Conservation (phyloP, 352 stramenopile genomes). For the Pythium utonaiense region DNA sequence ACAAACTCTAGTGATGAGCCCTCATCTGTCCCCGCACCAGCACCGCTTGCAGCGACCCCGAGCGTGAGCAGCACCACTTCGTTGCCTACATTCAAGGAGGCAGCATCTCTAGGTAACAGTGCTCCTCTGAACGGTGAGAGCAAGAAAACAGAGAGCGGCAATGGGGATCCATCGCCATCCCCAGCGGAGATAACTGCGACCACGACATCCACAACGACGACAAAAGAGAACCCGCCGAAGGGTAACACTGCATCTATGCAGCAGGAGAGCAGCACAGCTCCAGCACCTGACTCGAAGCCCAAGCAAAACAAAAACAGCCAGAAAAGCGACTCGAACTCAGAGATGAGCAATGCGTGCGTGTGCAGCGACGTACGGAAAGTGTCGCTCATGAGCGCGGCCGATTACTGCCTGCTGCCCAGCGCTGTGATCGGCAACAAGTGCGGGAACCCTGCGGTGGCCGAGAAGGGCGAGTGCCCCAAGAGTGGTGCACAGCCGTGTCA, state of each 20-base stretch:
- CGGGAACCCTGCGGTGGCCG: conserved; percentile 46
- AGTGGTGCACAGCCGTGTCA: conserved; percentile 53
- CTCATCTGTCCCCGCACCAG: background rate
- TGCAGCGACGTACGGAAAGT: conserved; percentile 29
- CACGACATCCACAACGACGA: background rate
- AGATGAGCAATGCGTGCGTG: conserved; percentile 18
- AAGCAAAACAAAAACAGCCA: background rate
- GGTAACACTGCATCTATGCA: background rate
- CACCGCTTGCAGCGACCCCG: too few species aligned
- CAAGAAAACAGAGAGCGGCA: background rate
- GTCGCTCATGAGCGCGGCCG: conserved; percentile 66
- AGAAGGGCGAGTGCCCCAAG: conserved; percentile 53
- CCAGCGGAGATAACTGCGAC: background rate
- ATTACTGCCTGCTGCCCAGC: conserved; percentile 56
- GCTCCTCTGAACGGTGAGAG: background rate
- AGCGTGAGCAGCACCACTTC: background rate
- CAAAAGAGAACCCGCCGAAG: background rate
- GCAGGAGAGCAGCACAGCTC: too few species aligned
- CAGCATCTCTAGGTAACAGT: background rate
- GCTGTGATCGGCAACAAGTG: conserved; percentile 58
- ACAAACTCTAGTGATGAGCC: background rate
- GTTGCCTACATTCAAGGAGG: background rate
- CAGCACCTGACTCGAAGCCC: too few species aligned
- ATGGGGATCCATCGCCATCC: background rate
- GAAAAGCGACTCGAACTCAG: conserved; percentile 5